These are phyloP conservation scores for Boletus rubescentipes DNA, from an alignment of 768 basidiomycete species.

Conservation along the genomic window DNA sequence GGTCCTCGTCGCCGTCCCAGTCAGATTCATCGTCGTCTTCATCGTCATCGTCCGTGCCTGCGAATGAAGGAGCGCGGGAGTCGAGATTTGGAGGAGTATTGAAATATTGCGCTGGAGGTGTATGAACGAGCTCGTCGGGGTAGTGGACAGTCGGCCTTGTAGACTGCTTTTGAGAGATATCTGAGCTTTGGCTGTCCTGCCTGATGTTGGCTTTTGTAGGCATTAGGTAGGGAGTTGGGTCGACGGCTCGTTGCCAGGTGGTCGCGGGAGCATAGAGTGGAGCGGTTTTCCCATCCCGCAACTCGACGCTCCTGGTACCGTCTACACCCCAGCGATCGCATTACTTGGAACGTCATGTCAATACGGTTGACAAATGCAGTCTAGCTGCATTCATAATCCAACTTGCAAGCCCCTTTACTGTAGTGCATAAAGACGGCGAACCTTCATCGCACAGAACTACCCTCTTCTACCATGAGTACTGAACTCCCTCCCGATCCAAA, in stretches of 20 bases:
- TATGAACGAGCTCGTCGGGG: slow-evolving; percentile 38
- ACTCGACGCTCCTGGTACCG: too few relatives aligned
- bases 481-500: slow-evolving; percentile 21
- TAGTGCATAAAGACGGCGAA: background rate
- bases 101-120: slow-evolving; percentile 21
- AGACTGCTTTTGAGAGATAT: slow-evolving; percentile 11
- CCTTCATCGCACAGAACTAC: background rate
- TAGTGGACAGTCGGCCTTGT: slow-evolving; percentile 54
- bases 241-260: slow-evolving; percentile 19
- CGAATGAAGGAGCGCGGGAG: slow-evolving; percentile 43
- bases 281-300: slow-evolving; percentile 12
- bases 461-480: slow-evolving; percentile 22
- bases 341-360: background rate
- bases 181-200: slow-evolving; percentile 15
- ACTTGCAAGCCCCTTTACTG: slow-evolving; percentile 8
- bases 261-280: slow-evolving; percentile 12
- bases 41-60: slow-evolving; percentile 58
- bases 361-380: slow-evolving; percentile 3
- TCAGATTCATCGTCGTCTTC: slow-evolving; percentile 60
- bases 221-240: slow-evolving; percentile 22
- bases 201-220: background rate
- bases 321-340: background rate
- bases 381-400: background rate
- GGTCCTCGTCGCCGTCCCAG: slow-evolving; percentile 78
- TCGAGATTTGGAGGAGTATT: slow-evolving; percentile 35